Base-by-base conservation (phyloP, 2,329 filamentous ascomycete genomes). In the Ascochyta lentis region DNA sequence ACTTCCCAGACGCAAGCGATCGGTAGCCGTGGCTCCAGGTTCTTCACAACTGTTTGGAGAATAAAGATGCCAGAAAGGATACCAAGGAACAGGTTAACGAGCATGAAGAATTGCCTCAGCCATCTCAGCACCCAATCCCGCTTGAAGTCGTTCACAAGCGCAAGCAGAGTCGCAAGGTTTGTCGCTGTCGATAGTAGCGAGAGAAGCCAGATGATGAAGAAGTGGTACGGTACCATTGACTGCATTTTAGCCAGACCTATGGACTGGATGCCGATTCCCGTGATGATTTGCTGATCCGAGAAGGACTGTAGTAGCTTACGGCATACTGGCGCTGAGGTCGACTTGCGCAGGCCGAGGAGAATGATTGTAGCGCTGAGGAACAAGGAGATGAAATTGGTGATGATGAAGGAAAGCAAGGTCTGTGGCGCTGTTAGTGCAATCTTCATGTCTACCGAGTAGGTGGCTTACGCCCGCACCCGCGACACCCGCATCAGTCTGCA, bases 191-290 rank as follows among this genome's bases (percentile, higher is more conserved):
- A 85, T 7, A 89, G 78, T 12, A 88, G 74, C 0, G 84, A 85
- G 2, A 89, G 76, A 77, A 89, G 86, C 87, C 86, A 89, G 61
- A 89, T 83, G 50, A 89, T 81, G 76, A 89, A 89, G 77, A 89
- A 89, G 73, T 90, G 87, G 69, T 90, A 90, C 0, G 86, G 82
- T 0, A 87, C 80, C 69, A 89, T 81, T 5, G 78, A 77, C 41
- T 80, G 74, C 67, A 84, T 82, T 66, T 86, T 85, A 4, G 83
- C 83, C 1, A 90, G 80, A 0, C 84, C 87, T 23, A 89, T 80
- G 53, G 79, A 80, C 69, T 89, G 86, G 53, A 90, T 84, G n/a
- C 84, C 86, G 68, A 89, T 89, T 37, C 87, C 86, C 16, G 86
- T 86, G 50, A 89, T 77, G 70, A 89, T 86, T 72, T 89, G 86